phyloP scores from a whole-genome alignment of 164 flowering plant species.

The Magnolia sinica region DNA sequence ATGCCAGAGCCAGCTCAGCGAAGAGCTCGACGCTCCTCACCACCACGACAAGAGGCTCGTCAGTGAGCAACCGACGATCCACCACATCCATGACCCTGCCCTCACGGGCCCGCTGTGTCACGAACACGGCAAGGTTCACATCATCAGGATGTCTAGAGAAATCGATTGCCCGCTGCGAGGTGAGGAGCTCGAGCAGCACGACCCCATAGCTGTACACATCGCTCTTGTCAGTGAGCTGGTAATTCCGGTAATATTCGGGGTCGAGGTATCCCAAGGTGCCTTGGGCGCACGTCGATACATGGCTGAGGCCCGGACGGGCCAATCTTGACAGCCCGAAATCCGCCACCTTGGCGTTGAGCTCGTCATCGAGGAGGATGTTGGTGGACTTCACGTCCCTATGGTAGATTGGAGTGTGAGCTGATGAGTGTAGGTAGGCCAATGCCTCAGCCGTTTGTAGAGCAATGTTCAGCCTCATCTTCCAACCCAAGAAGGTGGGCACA shows the following conservation, averaged over 20 bases:
- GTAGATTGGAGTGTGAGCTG: conserved; percentile 55
- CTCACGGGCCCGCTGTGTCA: conserved; percentile 23
- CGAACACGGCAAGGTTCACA: conserved; percentile 48
- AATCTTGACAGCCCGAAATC: conserved; percentile 70
- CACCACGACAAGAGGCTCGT: conserved; percentile 19
- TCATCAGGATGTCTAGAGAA: conserved; percentile 49
- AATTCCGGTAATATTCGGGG: conserved; percentile 63
- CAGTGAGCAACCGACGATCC: conserved; percentile 31
- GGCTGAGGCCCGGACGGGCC: conserved; percentile 57
- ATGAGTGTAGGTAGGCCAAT: conserved; percentile 60
- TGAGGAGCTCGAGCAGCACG: conserved; percentile 63
- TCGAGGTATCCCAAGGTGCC: conserved; percentile 78
- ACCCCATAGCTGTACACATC: conserved; percentile 77
- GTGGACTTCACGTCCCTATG: conserved; percentile 72
- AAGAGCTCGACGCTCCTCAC: conserved; percentile 29
- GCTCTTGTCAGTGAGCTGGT: conserved; percentile 64
- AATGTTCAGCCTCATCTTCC: conserved; percentile 47
- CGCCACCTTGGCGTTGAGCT: conserved; percentile 54
- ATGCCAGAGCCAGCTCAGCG: conserved; percentile 47
- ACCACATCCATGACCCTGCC: conserved; percentile 42
- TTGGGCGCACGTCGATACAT: conserved; percentile 66
- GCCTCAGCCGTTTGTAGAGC: conserved; percentile 66
- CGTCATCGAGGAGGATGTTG: conserved; percentile 58
- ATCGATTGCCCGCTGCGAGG: conserved; percentile 56
- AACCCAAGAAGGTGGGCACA: conserved; percentile 26